Evolutionary conservation across 371 early-diverging fungal genomes (phyloP).

Genomic region (Mucor circinelloides): DNA sequence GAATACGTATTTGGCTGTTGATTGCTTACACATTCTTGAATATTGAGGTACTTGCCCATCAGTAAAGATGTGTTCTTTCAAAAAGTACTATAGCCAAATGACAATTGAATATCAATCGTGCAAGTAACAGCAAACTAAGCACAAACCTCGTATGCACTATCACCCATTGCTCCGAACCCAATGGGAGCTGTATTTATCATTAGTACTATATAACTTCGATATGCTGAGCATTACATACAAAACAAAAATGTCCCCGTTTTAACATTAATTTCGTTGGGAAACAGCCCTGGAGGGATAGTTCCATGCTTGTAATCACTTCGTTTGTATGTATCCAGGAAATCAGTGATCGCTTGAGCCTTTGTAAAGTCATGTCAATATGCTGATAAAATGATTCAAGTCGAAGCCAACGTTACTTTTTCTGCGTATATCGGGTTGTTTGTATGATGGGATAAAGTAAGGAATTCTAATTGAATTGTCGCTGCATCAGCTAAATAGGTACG

Average conservation of each 20-base stretch:
- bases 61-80: neutral
- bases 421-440: conserved; percentile 66
- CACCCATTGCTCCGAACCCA: neutral
- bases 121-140: neutral
- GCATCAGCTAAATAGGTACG: conserved; percentile 70
- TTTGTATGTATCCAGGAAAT: neutral
- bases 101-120: neutral
- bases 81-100: neutral
- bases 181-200: neutral
- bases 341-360: neutral
- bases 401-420: conserved; percentile 39
- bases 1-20: neutral
- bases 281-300: neutral
- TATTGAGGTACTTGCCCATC: neutral
- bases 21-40: neutral
- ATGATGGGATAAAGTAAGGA: conserved; percentile 71
- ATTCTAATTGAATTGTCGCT: conserved; percentile 86
- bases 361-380: neutral
- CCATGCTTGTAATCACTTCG: neutral
- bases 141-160: neutral
- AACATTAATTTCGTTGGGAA: neutral
- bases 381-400: neutral
- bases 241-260: neutral
- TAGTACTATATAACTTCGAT: neutral
- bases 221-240: neutral